Evolutionary conservation across 768 basidiomycete species (phyloP).

Genomic region (Pulveroboletus sp.): DNA sequence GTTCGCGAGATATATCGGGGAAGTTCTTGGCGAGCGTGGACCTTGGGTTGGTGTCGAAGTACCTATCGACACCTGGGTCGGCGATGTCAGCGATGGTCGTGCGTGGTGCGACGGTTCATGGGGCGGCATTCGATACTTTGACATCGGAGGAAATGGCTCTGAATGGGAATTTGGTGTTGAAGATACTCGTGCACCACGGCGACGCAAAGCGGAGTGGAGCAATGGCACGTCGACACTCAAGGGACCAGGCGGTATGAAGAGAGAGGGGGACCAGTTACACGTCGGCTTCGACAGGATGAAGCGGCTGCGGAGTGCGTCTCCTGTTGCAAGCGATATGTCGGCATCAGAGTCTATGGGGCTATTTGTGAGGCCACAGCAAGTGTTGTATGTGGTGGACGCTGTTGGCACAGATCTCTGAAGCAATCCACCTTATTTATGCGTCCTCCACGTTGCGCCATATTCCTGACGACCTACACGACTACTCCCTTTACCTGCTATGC

Average conservation of each 20-base stretch:
- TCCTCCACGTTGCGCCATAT: neutral
- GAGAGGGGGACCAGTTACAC: conserved; percentile 53
- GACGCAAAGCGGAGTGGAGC: conserved; percentile 23
- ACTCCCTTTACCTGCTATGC: neutral
- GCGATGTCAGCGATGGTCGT: conserved; percentile 52
- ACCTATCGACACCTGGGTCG: conserved; percentile 53
- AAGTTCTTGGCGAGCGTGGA: conserved; percentile 74
- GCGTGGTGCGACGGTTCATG: conserved; percentile 84
- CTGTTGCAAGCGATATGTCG: conserved; percentile 56
- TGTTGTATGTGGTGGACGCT: conserved; percentile 83
- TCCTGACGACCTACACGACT: conserved; percentile 12
- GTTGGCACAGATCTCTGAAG: conserved; percentile 59
- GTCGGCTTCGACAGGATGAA: conserved; percentile 42
- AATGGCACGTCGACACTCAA: conserved; percentile 35
- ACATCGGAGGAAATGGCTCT: conserved; percentile 52
- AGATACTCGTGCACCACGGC: conserved; percentile 25
- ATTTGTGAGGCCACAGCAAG: conserved; percentile 83
- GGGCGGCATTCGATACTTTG: conserved; percentile 81
- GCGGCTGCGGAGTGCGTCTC: conserved; percentile 63
- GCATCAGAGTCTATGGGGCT: conserved; percentile 63
- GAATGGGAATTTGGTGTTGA: conserved; percentile 66
- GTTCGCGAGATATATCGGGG: conserved; percentile 83
- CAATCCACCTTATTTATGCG: neutral
- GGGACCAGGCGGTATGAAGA: conserved; percentile 37
- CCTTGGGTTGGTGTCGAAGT: conserved; percentile 93